Conservation (phyloP, 148 eudicot species). For the Vaccinium darrowii region DNA sequence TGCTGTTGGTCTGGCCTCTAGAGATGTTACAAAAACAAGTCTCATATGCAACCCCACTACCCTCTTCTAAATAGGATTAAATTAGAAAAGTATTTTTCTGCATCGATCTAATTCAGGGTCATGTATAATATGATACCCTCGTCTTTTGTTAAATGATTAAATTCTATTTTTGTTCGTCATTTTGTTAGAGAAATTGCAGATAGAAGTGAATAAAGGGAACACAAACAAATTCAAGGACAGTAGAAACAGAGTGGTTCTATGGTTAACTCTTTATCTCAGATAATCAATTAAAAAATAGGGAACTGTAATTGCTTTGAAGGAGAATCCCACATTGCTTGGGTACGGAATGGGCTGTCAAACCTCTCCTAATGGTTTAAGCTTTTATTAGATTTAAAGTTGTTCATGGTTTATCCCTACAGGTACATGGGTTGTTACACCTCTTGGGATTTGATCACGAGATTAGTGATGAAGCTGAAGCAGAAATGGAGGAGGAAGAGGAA, state of each 20-base stretch:
- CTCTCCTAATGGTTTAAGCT: background rate
- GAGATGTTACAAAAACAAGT: background rate
- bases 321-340: background rate
- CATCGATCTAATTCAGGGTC: background rate
- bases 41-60: background rate
- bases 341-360: background rate
- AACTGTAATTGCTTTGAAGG: constrained; percentile 11
- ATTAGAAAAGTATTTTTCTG: background rate
- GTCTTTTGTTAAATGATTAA: background rate
- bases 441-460: constrained; percentile 94
- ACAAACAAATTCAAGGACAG: background rate
- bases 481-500: constrained; percentile 85
- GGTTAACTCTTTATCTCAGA: background rate
- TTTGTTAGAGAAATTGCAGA: background rate
- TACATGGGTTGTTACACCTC: constrained; percentile 91
- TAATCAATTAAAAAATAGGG: background rate
- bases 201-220: background rate
- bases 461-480: constrained; percentile 86
- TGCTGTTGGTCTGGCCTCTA: background rate
- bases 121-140: background rate
- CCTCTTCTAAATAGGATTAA: background rate
- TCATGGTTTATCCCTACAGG: constrained; percentile 34
- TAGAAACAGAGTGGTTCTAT: background rate
- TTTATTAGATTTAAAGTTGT: background rate
- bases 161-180: background rate